phyloP scores from a whole-genome alignment of 1,139 yeast genomes.

The Scheffersomyces stambukii region DNA sequence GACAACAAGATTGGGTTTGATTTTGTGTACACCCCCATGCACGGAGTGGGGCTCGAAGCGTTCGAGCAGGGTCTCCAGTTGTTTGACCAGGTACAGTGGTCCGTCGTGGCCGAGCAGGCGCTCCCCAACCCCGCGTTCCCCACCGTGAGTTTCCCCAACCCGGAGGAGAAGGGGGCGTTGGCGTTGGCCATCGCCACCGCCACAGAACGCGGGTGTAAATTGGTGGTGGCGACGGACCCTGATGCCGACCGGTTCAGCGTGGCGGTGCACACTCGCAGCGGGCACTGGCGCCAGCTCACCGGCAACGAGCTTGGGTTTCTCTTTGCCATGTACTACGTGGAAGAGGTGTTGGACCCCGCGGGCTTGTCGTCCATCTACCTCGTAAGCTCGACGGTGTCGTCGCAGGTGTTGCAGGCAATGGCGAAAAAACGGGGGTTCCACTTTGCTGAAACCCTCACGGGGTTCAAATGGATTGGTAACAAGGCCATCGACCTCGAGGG shows the following conservation, averaged over 20 bases:
- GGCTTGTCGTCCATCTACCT: slow-evolving; percentile 46
- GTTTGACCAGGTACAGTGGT: slow-evolving; percentile 22
- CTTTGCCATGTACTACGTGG: slow-evolving; percentile 65
- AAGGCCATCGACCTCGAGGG: slow-evolving; percentile 68
- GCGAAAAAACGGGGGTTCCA: slow-evolving; percentile 60
- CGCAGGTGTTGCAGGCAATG: slow-evolving; percentile 72
- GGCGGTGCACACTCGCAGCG: slow-evolving; percentile 48
- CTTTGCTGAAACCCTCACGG: slow-evolving; percentile 81
- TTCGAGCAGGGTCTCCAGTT: slow-evolving; percentile 28
- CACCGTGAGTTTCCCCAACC: slow-evolving; percentile 88
- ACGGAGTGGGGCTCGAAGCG: slow-evolving; percentile 78
- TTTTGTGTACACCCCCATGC: slow-evolving; percentile 90
- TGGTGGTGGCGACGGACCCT: slow-evolving; percentile 90
- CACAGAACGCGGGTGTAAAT: slow-evolving; percentile 33
- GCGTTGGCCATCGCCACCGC: slow-evolving; percentile 64
- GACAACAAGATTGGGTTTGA: slow-evolving; percentile 22
- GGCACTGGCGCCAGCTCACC: slow-evolving; percentile 71
- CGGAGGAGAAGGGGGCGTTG: slow-evolving; percentile 92
- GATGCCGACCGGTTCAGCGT: slow-evolving; percentile 93
- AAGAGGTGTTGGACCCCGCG: slow-evolving; percentile 31
- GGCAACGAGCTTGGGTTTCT: slow-evolving; percentile 90
- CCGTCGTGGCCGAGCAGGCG: slow-evolving; percentile 54
- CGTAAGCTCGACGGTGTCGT: slow-evolving; percentile 87
- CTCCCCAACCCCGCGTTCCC: slow-evolving; percentile 81
- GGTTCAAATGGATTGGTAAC: slow-evolving; percentile 97